phyloP scores from a whole-genome alignment of 2,329 filamentous ascomycete genomes.

The Ophiocordyceps camponoti-rufipedis region DNA sequence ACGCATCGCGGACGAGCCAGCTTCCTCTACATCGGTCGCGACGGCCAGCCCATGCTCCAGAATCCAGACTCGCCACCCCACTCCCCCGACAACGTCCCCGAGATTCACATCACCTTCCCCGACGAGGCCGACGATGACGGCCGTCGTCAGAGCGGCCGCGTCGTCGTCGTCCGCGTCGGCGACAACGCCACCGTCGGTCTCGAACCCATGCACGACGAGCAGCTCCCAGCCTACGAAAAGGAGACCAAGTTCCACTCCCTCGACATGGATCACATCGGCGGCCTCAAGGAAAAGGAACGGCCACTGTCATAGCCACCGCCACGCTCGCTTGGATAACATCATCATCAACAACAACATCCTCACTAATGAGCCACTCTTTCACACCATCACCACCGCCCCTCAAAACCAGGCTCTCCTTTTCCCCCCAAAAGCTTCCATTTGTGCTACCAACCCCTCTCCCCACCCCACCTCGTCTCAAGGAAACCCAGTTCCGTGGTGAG shows the following conservation, averaged over 20 bases:
- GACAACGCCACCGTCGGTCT: constrained; percentile 73
- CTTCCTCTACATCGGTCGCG: constrained; percentile 62
- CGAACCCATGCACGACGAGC: constrained; percentile 66
- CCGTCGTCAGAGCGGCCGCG: constrained; percentile 64
- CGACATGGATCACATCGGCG: constrained; percentile 87
- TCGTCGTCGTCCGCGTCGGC: constrained; percentile 81
- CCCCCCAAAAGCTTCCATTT: too few relatives aligned
- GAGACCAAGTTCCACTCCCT: constrained; percentile 77
- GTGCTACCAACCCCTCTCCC: too few relatives aligned
- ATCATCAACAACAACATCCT: too few relatives aligned
- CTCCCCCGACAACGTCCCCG: constrained; percentile 68
- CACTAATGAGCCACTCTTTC: too few relatives aligned
- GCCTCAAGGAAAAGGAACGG: constrained; percentile 71
- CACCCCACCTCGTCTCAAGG: too few relatives aligned
- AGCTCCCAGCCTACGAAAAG: constrained; percentile 78
- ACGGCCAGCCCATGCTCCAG: constrained; percentile 55
- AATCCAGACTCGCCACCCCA: constrained; percentile 59
- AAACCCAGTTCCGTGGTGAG: too few relatives aligned
- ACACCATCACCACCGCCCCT: too few relatives aligned
- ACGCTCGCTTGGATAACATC: too few relatives aligned
- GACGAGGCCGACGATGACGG: constrained; percentile 82
- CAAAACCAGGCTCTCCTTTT: too few relatives aligned
- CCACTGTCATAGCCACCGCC: too few relatives aligned
- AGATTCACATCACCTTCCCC: constrained; percentile 97
- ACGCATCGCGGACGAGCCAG: constrained; percentile 40